phyloP scores from a whole-genome alignment of 2,329 filamentous ascomycete genomes.

The Aspergillus clavatus region DNA sequence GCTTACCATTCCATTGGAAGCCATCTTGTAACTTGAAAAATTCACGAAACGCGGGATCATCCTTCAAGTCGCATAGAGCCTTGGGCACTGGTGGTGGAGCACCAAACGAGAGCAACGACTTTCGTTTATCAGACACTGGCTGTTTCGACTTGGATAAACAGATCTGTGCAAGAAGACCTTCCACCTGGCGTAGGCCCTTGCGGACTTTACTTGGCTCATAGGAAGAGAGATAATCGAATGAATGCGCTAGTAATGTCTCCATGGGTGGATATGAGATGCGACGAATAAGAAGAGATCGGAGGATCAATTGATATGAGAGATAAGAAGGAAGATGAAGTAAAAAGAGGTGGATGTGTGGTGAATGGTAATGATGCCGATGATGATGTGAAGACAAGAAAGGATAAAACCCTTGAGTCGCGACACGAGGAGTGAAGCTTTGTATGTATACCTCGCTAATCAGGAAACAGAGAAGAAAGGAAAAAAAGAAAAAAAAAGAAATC shows the following conservation, averaged over 20 bases:
- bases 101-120: constrained; percentile 38
- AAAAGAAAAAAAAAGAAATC: constrained; percentile 5
- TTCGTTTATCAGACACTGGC: constrained; percentile 37
- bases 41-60: constrained; percentile 86
- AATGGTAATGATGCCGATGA: not conserved
- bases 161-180: constrained; percentile 89
- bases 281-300: constrained; percentile 2
- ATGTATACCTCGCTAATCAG: constrained; percentile 6
- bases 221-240: constrained; percentile 94
- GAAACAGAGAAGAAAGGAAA: too few species aligned
- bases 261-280: constrained; percentile 46
- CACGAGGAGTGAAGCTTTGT: not conserved
- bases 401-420: not conserved
- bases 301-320: not conserved
- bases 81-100: constrained; percentile 50
- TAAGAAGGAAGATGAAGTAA: not conserved
- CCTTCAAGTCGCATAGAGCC: constrained; percentile 63
- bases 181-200: constrained; percentile 89
- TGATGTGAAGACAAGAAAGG: not conserved
- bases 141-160: constrained; percentile 61
- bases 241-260: constrained; percentile 87
- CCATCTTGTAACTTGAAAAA: constrained; percentile 96
- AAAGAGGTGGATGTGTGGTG: not conserved
- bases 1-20: constrained; percentile 86
- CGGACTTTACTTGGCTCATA: constrained; percentile 85